Evolutionary conservation across 768 basidiomycete genomes (phyloP).

Genomic region (Boletus barrowsii): DNA sequence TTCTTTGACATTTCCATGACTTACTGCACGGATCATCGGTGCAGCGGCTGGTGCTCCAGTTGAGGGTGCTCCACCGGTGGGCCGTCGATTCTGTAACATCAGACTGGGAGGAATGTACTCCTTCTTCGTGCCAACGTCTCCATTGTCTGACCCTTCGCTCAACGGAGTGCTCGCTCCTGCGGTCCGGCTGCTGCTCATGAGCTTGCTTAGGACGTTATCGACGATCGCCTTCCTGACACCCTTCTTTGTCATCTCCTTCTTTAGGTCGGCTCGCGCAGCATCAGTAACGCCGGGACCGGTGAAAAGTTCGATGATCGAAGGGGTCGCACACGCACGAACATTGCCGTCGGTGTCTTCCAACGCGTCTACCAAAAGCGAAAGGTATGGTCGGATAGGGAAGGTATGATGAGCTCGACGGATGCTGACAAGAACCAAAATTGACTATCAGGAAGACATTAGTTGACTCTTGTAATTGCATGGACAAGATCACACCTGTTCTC

Average conservation of each 20-base stretch:
- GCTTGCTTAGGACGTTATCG: constrained; percentile 70
- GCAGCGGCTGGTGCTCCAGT: constrained; percentile 24
- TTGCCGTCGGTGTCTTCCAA: constrained; percentile 89
- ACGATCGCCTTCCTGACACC: constrained; percentile 84
- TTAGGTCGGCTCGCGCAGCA: constrained; percentile 87
- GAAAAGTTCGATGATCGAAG: constrained; percentile 81
- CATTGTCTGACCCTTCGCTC: constrained; percentile 63
- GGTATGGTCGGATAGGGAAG: constrained; percentile 80
- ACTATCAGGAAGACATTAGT: constrained; percentile 31
- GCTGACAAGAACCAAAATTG: constrained; percentile 66
- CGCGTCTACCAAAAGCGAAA: constrained; percentile 74
- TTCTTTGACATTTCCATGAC: constrained; percentile 49
- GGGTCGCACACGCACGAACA: constrained; percentile 83
- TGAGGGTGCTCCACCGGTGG: constrained; percentile 36
- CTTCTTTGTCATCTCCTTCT: constrained; percentile 86
- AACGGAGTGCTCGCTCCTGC: constrained; percentile 41
- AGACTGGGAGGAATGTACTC: constrained; percentile 79
- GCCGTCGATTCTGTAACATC: constrained; percentile 50
- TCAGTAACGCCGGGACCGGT: constrained; percentile 79
- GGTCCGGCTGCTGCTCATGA: constrained; percentile 46
- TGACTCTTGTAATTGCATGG: neutral
- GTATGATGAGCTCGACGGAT: constrained; percentile 67
- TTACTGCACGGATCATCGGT: constrained; percentile 42
- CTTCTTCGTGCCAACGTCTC: constrained; percentile 34
- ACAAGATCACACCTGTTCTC: constrained; percentile 69